Conservation (phyloP, 2,329 filamentous ascomycete genomes). For the Pseudopithomyces maydicus region DNA sequence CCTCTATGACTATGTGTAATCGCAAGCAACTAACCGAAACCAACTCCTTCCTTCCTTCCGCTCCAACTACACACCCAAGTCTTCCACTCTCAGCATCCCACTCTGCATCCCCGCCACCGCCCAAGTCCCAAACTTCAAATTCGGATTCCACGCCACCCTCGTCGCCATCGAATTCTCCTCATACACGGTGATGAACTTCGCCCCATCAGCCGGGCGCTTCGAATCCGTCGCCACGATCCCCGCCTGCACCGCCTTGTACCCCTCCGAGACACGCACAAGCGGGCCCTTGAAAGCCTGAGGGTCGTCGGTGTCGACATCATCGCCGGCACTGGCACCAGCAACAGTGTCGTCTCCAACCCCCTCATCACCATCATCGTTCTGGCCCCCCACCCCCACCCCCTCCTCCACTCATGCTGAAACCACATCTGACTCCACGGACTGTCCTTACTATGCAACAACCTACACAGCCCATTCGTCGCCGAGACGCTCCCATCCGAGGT, state of each 20-base stretch:
- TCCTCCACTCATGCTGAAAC: conserved; percentile 63
- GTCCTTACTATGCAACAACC: conserved; percentile 56
- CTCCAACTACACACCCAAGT: conserved; percentile 44
- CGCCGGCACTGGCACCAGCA: neutral
- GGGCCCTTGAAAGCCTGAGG: conserved; percentile 11
- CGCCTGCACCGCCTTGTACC: conserved; percentile 44
- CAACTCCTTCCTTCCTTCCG: no score
- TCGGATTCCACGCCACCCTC: conserved; percentile 58
- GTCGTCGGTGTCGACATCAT: no score
- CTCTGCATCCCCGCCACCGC: conserved; percentile 56
- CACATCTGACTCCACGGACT: conserved; percentile 60
- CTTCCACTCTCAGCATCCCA: conserved; percentile 56
- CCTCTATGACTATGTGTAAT: neutral
- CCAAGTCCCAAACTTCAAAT: conserved; percentile 55
- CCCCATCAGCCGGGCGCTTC: conserved; percentile 31
- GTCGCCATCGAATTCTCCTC: conserved; percentile 53
- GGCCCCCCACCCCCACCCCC: neutral
- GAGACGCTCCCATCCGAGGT: conserved; percentile 58
- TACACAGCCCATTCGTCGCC: conserved; percentile 57
- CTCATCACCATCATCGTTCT: no score
- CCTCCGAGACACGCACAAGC: conserved; percentile 47
- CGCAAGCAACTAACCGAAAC: neutral
- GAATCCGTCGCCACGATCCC: conserved; percentile 26
- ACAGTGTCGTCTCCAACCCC: neutral
- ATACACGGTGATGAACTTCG: conserved; percentile 48